A percentile compares a stretch with the other conserved stretches of the same genome.
Conservation (phyloP, 805 yeast species). For the Zygoascus flipseniorum region DNA sequence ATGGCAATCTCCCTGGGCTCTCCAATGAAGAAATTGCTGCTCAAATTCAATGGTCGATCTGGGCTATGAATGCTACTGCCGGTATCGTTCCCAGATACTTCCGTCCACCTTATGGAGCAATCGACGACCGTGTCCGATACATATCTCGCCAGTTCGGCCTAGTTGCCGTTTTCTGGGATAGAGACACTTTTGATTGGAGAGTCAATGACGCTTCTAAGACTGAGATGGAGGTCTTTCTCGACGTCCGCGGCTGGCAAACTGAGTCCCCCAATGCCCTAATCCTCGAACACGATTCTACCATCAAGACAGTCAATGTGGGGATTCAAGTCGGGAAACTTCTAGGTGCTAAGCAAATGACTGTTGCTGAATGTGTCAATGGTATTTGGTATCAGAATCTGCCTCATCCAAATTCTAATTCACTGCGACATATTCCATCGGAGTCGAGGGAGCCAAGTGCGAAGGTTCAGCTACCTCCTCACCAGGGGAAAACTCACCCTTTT, state of each 20-base stretch:
- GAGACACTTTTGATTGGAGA: constrained; percentile 88
- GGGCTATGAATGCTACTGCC: constrained; percentile 97
- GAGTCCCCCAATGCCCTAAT: constrained; percentile 47
- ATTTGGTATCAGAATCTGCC: constrained; percentile 20
- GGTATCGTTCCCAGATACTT: constrained; percentile 84
- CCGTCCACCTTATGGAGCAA: constrained; percentile 95
- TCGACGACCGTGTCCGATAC: constrained; percentile 76
- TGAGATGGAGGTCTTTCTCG: constrained; percentile 44
- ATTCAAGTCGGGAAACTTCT: constrained; percentile 47
- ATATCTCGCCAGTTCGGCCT: constrained; percentile 79
- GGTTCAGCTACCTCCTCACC: constrained; percentile 2
- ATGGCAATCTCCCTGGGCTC: constrained; percentile 70
- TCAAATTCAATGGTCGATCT: constrained; percentile 87
- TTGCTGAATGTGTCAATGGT: constrained; percentile 70
- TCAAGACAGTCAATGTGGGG: constrained; percentile 61
- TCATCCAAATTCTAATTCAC: background rate
- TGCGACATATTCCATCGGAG: too few species aligned
- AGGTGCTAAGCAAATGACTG: constrained; percentile 59
- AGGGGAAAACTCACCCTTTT: background rate
- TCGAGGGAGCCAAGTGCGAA: background rate
- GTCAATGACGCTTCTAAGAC: constrained; percentile 45
- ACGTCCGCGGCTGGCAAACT: constrained; percentile 47
- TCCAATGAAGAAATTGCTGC: constrained; percentile 78
- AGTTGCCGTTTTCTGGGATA: constrained; percentile 85
- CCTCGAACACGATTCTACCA: constrained; percentile 76